Conservation (phyloP, 2,329 filamentous ascomycete species). For the Claviceps sp. region DNA sequence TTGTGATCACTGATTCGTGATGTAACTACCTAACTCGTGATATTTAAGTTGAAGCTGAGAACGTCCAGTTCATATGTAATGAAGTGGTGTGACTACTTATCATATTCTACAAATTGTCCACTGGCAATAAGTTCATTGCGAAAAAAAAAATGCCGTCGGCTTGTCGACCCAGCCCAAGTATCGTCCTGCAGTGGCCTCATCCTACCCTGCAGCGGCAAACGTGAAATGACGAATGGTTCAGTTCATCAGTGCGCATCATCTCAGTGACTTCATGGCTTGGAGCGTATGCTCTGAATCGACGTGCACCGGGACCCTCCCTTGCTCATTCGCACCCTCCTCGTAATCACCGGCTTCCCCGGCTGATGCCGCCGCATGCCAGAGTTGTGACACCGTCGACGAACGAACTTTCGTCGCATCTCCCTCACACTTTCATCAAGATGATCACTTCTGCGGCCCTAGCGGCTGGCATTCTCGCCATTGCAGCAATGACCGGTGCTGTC, state of each 20-base stretch:
- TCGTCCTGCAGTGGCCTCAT: background rate
- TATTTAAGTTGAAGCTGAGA: too few species aligned
- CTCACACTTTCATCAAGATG: background rate
- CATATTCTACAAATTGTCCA: too few species aligned
- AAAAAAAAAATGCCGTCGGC: background rate
- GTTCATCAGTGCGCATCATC: background rate
- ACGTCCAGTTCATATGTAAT: too few species aligned
- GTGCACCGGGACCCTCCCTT: background rate
- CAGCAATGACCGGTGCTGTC: background rate
- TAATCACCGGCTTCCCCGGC: background rate
- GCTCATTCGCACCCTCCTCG: background rate
- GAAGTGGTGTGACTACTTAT: too few species aligned
- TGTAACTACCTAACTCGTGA: too few species aligned
- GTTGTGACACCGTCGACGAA: background rate
- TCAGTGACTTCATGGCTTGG: background rate
- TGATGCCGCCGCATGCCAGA: background rate
- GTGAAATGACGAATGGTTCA: background rate
- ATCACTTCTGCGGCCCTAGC: background rate
- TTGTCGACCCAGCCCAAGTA: background rate
- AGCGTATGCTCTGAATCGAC: background rate
- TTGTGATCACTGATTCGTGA: background rate
- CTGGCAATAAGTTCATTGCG: too few species aligned
- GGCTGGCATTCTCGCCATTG: background rate
- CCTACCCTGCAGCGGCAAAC: background rate
- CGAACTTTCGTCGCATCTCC: background rate